Base-by-base conservation (phyloP, 805 yeast genomes). In the Scheffersomyces spartinae region DNA sequence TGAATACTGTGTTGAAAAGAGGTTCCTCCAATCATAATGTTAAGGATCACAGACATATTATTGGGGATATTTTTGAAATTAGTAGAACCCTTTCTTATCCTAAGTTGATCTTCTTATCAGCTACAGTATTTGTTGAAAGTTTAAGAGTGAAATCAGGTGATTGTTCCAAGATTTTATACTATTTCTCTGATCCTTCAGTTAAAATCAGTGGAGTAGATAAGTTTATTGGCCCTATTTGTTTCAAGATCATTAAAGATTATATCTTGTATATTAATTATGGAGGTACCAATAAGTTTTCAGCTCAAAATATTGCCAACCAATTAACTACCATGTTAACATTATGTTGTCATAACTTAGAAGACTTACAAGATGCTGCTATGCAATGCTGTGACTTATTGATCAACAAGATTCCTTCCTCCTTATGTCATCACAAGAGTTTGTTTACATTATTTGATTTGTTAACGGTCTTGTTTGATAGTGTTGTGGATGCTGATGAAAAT, bases 1-100 rank as follows among this genome's bases (percentile, higher is more conserved):
- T 91, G 60, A 91, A 91, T 45, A 78, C 95, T 1, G 84, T 91
- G 15, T 62, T 91, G 27, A 71, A 94, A 44, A 68, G 97, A 33
- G 94, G 95, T 9, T 76, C 95, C 0, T 81, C 94, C 2, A 79
- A 79, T 40, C 74, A 72, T 30, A 81, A 81, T 32, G 74, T 80
- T 24, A 80, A 74, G 47, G 71, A 75, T 32, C 95, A 85, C 46
- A 74, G 73, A 29, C 75, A 67, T 26, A 64, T 68, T 13, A 55
- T 80, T 27, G 63, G 68, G 12, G 64, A 61, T 13, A 52, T 70
- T 12, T 50, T 71, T 17, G 66, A 64, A 20, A 55, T 69, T 17
- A 74, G 68, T 30, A 47, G 74, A 20, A 45, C 51, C 9, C 40
- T 80, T 27, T 73, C 91, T 0, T 70, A 74, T 36, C 76, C 94